Evolutionary conservation across 768 basidiomycete genomes (phyloP).

Genomic region (Mycena olivaceomarginata): DNA sequence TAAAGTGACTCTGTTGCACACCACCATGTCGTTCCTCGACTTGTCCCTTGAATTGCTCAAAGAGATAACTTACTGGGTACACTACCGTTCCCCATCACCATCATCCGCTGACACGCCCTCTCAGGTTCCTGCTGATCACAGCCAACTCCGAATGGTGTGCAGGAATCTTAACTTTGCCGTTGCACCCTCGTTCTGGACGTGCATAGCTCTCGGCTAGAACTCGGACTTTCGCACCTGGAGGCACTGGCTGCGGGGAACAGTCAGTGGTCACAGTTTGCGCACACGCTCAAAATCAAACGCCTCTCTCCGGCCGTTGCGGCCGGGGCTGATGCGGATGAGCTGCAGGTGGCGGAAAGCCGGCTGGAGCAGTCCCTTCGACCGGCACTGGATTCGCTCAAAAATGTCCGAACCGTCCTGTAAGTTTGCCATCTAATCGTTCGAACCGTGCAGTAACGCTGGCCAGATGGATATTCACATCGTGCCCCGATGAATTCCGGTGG

Average conservation of each 20-base stretch:
- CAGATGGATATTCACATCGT: not conserved
- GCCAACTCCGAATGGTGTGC: not conserved
- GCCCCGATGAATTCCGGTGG: not conserved
- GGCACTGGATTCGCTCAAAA: slow-evolving; percentile 2
- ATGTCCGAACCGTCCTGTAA: not conserved
- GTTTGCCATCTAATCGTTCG: not conserved
- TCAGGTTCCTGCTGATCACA: slow-evolving; percentile 5
- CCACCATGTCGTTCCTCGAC: slow-evolving; percentile 17
- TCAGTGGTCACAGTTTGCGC: slow-evolving; percentile 9
- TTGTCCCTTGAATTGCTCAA: slow-evolving; percentile 12
- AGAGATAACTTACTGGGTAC: slow-evolving; percentile 3
- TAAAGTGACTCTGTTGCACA: too few species aligned
- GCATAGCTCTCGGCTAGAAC: not conserved
- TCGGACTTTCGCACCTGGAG: not conserved
- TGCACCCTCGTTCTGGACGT: slow-evolving; percentile 2
- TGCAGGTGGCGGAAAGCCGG: not conserved
- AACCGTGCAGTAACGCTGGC: not conserved
- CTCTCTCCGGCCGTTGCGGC: not conserved
- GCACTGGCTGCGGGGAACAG: not conserved
- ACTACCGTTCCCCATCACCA: not conserved
- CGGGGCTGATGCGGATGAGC: not conserved
- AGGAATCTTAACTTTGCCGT: not conserved
- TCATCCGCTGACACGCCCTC: not conserved
- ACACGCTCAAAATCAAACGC: slow-evolving; percentile 2
- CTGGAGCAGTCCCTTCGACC: not conserved